phyloP scores from a whole-genome alignment of 2,329 filamentous ascomycete genomes.

The Arthrobotrys iridis region DNA sequence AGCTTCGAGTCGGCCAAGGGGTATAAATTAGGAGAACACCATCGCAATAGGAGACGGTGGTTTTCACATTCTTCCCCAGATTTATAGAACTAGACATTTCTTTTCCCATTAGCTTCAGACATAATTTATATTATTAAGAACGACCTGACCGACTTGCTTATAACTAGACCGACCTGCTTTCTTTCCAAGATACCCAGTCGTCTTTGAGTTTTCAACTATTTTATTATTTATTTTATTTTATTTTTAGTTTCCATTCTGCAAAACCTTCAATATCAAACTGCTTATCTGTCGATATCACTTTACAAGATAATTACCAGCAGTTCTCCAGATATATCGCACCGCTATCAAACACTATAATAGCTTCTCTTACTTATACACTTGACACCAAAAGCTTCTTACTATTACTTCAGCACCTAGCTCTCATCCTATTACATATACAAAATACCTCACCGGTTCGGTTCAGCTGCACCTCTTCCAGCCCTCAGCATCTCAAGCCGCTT shows the following conservation, averaged over 20 bases:
- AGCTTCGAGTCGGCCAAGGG: neutral
- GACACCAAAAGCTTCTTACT: no score
- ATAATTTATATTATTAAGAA: neutral
- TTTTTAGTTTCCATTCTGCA: no score
- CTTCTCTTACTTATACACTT: no score
- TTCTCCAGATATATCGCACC: neutral
- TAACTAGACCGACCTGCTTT: neutral
- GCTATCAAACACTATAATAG: neutral
- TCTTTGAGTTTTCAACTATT: no score
- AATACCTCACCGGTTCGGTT: conserved; percentile 20
- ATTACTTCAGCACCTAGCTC: no score
- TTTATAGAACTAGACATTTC: no score
- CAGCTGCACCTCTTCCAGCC: neutral
- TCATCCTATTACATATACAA: no score
- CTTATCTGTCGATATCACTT: neutral
- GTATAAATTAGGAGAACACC: conserved; percentile 2
- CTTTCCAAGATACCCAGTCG: neutral
- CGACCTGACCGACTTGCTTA: neutral
- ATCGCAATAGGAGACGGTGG: neutral
- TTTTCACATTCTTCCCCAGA: neutral
- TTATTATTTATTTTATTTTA: no score
- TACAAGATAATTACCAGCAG: neutral
- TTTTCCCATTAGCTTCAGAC: neutral
- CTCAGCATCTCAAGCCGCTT: conserved; percentile 24
- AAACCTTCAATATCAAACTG: no score